These are phyloP conservation scores for Leucocoprinus leucothites DNA, from an alignment of 768 basidiomycete species.

Conservation along the genomic window DNA sequence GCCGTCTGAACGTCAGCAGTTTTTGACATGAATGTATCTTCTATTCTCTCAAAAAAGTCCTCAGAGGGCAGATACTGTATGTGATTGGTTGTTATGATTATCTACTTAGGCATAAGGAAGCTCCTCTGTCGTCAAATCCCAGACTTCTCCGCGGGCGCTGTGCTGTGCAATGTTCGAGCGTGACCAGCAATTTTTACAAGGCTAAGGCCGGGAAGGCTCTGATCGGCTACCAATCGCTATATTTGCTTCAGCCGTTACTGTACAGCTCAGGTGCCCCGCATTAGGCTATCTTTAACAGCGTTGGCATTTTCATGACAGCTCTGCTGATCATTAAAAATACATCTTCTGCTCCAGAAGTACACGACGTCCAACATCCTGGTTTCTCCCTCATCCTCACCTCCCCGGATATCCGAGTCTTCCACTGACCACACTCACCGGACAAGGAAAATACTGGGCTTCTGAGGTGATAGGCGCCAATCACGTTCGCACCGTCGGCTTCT, in stretches of 20 bases:
- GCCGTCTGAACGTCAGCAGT: conserved; percentile 4
- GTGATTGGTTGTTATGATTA: conserved; percentile 4
- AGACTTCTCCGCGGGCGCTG: conserved; percentile 1
- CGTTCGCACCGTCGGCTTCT: too few species aligned
- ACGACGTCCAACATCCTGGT: too few species aligned
- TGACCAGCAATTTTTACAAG: not conserved
- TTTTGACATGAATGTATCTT: not conserved
- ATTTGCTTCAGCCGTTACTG: too few species aligned
- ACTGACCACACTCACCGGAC: too few species aligned
- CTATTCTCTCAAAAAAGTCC: not conserved
- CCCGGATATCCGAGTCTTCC: too few species aligned
- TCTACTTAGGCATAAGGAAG: not conserved
- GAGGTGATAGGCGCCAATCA: too few species aligned
- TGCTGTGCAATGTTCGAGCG: conserved; percentile 7
- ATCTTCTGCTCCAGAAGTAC: not conserved
- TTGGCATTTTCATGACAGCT: not conserved
- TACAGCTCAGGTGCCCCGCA: not conserved
- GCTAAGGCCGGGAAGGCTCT: not conserved
- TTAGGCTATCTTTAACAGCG: not conserved
- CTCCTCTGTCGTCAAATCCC: not conserved
- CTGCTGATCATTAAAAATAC: not conserved
- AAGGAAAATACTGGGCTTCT: too few species aligned
- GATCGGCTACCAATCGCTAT: not conserved
- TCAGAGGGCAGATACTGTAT: not conserved
- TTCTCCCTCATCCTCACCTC: too few species aligned